phyloP scores from a whole-genome alignment of 768 basidiomycete species.

The Phylloporus sp. region DNA sequence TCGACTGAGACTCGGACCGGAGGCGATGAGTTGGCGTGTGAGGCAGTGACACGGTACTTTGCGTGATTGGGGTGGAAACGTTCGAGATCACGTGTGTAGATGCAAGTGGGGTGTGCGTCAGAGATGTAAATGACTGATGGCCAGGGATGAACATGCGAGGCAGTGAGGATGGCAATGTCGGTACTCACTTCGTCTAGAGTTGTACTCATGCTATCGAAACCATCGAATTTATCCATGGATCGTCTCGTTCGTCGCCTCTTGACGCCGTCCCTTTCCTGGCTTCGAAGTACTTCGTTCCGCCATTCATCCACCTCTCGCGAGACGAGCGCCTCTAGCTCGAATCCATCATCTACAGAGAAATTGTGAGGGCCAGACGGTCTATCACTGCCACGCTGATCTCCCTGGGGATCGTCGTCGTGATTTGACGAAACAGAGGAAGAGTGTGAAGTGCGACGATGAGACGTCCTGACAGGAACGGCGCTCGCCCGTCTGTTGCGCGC shows the following conservation, averaged over 20 bases:
- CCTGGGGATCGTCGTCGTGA: slow-evolving; percentile 6
- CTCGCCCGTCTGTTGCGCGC: slow-evolving; percentile 24
- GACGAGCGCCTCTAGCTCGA: slow-evolving; percentile 52
- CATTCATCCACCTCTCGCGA: slow-evolving; percentile 50
- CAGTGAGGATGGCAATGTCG: background rate
- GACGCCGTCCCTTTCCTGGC: slow-evolving; percentile 16
- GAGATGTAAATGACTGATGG: slow-evolving; percentile 40
- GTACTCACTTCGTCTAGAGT: slow-evolving; percentile 46
- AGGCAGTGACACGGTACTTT: slow-evolving; percentile 13
- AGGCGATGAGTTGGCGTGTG: slow-evolving; percentile 11
- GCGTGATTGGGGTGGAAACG: slow-evolving; percentile 27
- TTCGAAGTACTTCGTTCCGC: slow-evolving; percentile 40
- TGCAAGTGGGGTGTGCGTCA: slow-evolving; percentile 44
- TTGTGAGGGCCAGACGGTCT: slow-evolving; percentile 15
- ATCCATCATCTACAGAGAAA: slow-evolving; percentile 18
- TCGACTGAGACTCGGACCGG: slow-evolving; percentile 18
- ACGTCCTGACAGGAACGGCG: slow-evolving; percentile 18
- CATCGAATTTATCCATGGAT: slow-evolving; percentile 9
- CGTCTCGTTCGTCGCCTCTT: slow-evolving; percentile 6
- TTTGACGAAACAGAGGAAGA: slow-evolving; percentile 8
- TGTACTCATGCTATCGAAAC: slow-evolving; percentile 20
- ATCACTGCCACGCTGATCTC: background rate
- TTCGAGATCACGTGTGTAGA: slow-evolving; percentile 47
- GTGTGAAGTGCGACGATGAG: slow-evolving; percentile 13
- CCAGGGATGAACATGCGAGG: background rate